A percentile compares a stretch with the other conserved stretches of the same genome.
Evolutionary conservation across 306 rosid genomes (phyloP).

Genomic region (Rubus parviflorus): DNA sequence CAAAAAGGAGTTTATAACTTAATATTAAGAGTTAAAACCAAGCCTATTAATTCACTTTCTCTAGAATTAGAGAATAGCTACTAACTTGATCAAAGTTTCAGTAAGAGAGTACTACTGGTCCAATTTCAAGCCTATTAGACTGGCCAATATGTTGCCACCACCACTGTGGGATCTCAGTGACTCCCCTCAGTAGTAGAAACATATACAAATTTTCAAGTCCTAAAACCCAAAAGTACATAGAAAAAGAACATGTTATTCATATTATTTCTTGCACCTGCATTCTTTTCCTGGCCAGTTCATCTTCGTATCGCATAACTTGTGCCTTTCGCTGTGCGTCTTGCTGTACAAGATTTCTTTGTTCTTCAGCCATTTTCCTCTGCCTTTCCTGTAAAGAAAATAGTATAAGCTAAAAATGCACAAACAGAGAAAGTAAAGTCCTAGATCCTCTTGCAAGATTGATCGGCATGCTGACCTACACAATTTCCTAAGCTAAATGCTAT

Average conservation of each 20-base stretch:
- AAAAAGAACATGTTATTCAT: slow-evolving; percentile 3
- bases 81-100: neutral
- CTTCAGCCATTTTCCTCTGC: slow-evolving; percentile 78
- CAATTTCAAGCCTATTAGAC: neutral
- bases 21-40: neutral
- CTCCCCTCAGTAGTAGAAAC: neutral
- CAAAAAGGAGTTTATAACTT: neutral
- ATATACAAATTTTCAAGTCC: slow-evolving; percentile 12
- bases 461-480: neutral
- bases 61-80: neutral
- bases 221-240: neutral
- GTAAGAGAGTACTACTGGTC: neutral
- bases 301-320: slow-evolving; percentile 73
- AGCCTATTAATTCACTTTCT: neutral
- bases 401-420: slow-evolving; percentile 14
- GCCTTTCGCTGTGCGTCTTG: slow-evolving; percentile 87
- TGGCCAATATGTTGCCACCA: neutral
- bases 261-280: slow-evolving; percentile 64
- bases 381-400: slow-evolving; percentile 56
- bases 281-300: slow-evolving; percentile 87
- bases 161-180: neutral
- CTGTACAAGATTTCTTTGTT: slow-evolving; percentile 74
- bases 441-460: neutral
- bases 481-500: neutral
- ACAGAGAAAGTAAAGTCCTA: neutral